phyloP scores from a whole-genome alignment of 306 rosid species.

The Alnus glutinosa region DNA sequence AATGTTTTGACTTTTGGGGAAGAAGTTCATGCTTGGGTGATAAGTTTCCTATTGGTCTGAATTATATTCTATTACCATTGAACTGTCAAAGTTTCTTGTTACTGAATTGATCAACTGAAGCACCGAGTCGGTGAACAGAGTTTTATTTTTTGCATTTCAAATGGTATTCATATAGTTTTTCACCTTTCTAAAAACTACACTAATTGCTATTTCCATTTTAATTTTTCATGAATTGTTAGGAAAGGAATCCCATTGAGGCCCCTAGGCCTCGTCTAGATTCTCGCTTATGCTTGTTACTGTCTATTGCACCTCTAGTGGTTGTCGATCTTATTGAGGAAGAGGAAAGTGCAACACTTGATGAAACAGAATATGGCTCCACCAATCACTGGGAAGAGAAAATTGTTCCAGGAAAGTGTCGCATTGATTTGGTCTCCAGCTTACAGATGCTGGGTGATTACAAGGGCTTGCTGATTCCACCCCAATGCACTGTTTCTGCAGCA shows the following conservation, averaged over 20 bases:
- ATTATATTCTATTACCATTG: background rate
- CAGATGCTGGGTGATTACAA: slow-evolving; percentile 84
- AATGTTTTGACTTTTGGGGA: background rate
- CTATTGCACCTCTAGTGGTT: slow-evolving; percentile 79
- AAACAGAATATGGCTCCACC: slow-evolving; percentile 43
- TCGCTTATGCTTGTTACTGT: slow-evolving; percentile 80
- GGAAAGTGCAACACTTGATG: slow-evolving; percentile 50
- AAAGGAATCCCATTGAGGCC: slow-evolving; percentile 91
- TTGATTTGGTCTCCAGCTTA: slow-evolving; percentile 73
- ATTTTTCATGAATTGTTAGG: slow-evolving; percentile 45
- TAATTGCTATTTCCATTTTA: slow-evolving; percentile 2
- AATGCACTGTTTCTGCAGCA: slow-evolving; percentile 59
- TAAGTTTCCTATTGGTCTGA: background rate
- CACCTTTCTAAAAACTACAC: background rate
- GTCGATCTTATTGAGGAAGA: slow-evolving; percentile 85
- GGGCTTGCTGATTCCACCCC: slow-evolving; percentile 82
- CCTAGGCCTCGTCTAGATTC: slow-evolving; percentile 91
- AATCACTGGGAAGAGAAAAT: slow-evolving; percentile 57
- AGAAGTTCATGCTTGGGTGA: background rate
- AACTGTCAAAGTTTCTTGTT: background rate
- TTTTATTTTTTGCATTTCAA: background rate
- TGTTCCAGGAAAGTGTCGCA: slow-evolving; percentile 58
- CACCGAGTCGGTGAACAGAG: background rate
- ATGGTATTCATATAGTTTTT: background rate
- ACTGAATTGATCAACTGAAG: background rate